Percentiles rank a stretch among this genome's conserved stretches.
Evolutionary conservation across 2,329 filamentous ascomycete genomes (phyloP).

Genomic region (Blumeriella jaapii): DNA sequence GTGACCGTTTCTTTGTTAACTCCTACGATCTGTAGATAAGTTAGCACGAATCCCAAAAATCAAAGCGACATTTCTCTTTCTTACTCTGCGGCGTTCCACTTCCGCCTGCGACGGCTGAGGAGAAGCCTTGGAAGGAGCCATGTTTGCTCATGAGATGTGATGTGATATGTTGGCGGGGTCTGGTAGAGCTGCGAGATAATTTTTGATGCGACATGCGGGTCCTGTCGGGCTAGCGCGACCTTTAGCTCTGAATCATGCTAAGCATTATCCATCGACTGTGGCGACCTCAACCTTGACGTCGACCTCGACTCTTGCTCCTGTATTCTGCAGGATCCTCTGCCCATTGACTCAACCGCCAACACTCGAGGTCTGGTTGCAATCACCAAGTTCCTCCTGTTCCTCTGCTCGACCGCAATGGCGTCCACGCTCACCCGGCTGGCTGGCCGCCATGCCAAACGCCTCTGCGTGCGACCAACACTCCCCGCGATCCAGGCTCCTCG

Average conservation of each 20-base stretch:
- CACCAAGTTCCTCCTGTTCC: slow-evolving; percentile 12
- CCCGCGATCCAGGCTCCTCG: slow-evolving; percentile 27
- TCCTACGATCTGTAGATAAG: slow-evolving; percentile 57
- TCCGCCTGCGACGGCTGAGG: slow-evolving; percentile 43
- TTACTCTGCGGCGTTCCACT: slow-evolving; percentile 49
- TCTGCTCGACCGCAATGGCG: slow-evolving; percentile 45
- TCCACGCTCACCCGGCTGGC: slow-evolving; percentile 62
- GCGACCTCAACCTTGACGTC: slow-evolving; percentile 2
- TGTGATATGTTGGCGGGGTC: slow-evolving; percentile 13
- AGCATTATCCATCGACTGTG: slow-evolving; percentile 13
- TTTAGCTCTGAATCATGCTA: slow-evolving; percentile 16
- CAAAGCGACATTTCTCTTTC: too few relatives aligned
- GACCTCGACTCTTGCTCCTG: too few relatives aligned
- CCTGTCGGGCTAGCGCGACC: slow-evolving; percentile 2
- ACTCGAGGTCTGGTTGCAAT: slow-evolving; percentile 18
- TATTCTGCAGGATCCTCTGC: slow-evolving; percentile 6
- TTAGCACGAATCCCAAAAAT: neutral
- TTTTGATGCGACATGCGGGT: neutral
- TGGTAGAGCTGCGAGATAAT: slow-evolving; percentile 3
- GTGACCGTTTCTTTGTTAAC: slow-evolving; percentile 86
- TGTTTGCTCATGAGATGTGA: slow-evolving; percentile 18
- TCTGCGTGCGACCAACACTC: slow-evolving; percentile 39
- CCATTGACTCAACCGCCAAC: slow-evolving; percentile 15
- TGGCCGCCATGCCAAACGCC: slow-evolving; percentile 56
- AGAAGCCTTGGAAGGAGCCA: slow-evolving; percentile 34